These are phyloP conservation scores for Knoxia roxburghii DNA, from an alignment of 257 asterid genomes.

Conservation along the genomic window DNA sequence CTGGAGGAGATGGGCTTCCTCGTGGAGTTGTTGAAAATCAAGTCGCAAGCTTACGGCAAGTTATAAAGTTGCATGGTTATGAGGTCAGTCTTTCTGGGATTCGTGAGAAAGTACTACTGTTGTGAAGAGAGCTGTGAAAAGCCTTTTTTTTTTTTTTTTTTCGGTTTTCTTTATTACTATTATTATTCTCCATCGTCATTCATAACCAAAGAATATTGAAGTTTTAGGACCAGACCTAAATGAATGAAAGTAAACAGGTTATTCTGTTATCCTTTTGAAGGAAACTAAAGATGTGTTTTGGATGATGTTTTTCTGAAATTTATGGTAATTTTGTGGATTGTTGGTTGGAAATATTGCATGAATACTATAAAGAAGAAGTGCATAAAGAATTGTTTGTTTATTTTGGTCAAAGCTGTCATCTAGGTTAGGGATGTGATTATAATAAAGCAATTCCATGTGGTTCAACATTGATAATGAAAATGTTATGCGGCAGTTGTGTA, in stretches of 20 bases:
- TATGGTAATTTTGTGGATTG: neutral
- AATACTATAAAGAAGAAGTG: neutral
- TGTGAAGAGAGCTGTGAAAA: neutral
- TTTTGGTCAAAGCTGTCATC: neutral
- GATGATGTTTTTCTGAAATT: neutral
- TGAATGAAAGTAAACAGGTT: neutral
- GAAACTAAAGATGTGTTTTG: no score
- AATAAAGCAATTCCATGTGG: neutral
- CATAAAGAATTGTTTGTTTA: neutral
- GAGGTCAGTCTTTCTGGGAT: conserved; percentile 59
- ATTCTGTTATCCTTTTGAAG: neutral
- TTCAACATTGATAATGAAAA: neutral
- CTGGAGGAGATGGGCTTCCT: conserved; percentile 99
- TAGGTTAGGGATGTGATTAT: neutral
- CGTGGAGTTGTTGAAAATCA: conserved; percentile 99
- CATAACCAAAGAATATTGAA: neutral
- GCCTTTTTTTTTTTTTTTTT: neutral
- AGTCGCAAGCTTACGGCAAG: conserved; percentile 70
- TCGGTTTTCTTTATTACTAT: neutral
- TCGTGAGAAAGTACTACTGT: neutral
- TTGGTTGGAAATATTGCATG: neutral
- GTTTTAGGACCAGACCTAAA: neutral
- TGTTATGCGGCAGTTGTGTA: neutral
- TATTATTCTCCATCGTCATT: neutral
- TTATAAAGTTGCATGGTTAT: conserved; percentile 58